Percentiles rank a stretch among this genome's conserved stretches.
phyloP scores from a whole-genome alignment of 208 protist genomes.

The Trypanosoma vivax region DNA sequence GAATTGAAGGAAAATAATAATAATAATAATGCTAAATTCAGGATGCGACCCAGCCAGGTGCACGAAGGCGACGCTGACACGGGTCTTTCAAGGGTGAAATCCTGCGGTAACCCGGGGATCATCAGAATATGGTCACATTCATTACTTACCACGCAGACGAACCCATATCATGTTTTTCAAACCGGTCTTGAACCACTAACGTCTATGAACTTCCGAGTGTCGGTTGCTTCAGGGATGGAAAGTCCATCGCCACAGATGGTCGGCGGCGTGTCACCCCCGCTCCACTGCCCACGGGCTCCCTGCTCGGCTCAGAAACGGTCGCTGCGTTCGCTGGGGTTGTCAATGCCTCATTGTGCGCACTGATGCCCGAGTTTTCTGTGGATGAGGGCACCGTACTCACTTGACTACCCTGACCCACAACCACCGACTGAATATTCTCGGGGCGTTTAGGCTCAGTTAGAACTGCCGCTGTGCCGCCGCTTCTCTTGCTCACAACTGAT shows the following conservation, averaged over 20 bases:
- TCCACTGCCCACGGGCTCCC: background rate
- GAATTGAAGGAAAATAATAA: conserved; percentile 3
- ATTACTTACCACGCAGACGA: no score
- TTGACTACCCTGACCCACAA: no score
- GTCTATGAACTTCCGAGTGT: background rate
- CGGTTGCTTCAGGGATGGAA: conserved; percentile 14
- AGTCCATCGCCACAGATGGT: conserved; percentile 9
- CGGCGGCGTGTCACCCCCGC: background rate
- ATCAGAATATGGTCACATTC: background rate
- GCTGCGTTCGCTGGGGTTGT: background rate
- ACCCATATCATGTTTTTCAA: no score
- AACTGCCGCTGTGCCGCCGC: background rate
- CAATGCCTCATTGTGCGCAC: background rate
- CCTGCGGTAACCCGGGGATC: no score
- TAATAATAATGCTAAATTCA: background rate
- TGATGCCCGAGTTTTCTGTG: no score
- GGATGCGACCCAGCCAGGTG: background rate
- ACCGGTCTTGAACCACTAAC: no score
- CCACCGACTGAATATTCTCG: background rate
- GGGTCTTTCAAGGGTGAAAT: no score
- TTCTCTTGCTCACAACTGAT: no score
- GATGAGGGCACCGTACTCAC: no score
- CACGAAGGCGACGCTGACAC: background rate
- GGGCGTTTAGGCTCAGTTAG: background rate
- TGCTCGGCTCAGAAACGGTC: background rate